Conservation (phyloP, 306 rosid species). For the Gynostemma pentaphyllum region DNA sequence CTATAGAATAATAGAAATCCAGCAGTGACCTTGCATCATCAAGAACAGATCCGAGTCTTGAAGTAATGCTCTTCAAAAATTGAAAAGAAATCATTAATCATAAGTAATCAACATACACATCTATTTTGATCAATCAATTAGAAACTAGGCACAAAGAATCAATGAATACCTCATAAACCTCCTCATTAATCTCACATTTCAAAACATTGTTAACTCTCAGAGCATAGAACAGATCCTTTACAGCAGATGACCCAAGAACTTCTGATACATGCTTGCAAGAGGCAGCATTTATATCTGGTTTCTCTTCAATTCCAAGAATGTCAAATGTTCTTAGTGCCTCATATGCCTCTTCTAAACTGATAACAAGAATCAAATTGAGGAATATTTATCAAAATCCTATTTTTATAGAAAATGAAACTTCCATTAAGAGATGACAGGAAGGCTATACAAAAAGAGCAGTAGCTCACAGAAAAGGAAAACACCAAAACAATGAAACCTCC, state of each 20-base stretch:
- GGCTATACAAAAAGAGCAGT: not conserved
- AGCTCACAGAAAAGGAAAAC: not conserved
- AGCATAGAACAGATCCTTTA: conserved; percentile 65
- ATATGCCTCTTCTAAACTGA: conserved; percentile 75
- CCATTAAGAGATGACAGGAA: not conserved
- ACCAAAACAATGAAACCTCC: not conserved
- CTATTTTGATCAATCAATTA: conserved; percentile 4
- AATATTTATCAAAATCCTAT: not conserved
- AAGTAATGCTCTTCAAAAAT: conserved; percentile 45
- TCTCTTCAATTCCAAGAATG: conserved; percentile 53
- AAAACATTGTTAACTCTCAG: conserved; percentile 54
- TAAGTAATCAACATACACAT: conserved; percentile 13
- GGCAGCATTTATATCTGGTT: conserved; percentile 30
- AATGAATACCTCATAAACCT: conserved; percentile 42
- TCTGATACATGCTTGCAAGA: conserved; percentile 56
- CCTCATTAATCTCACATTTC: conserved; percentile 48
- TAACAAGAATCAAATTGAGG: conserved; percentile 1
- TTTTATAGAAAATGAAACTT: no score
- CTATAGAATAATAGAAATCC: conserved; percentile 62
- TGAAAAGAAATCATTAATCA: conserved; percentile 10
- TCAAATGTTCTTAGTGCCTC: conserved; percentile 69
- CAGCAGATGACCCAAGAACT: conserved; percentile 40
- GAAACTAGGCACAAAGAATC: conserved; percentile 10
- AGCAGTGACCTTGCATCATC: conserved; percentile 58
- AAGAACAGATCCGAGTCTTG: conserved; percentile 42